These are phyloP conservation scores for Moricandia arvensis DNA, from an alignment of 345 rosid genomes.

Conservation along the genomic window DNA sequence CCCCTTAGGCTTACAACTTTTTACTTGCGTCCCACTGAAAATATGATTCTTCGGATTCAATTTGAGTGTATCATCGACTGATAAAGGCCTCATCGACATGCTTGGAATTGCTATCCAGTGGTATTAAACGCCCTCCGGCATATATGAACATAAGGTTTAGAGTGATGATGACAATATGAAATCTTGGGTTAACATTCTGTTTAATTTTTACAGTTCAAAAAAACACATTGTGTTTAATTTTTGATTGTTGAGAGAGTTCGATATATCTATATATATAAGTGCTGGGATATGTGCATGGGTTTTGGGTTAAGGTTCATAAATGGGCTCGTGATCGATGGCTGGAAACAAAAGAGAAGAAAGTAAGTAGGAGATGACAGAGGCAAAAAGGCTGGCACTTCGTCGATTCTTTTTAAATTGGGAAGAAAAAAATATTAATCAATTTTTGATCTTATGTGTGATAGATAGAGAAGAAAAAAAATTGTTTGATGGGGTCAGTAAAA, in stretches of 20 bases:
- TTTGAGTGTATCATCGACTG: conserved; percentile 41
- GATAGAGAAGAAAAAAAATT: background rate
- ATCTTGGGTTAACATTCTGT: conserved; percentile 16
- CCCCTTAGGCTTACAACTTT: conserved; percentile 85
- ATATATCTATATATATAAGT: conserved; percentile 5
- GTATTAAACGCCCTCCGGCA: conserved; percentile 44
- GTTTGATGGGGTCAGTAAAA: conserved; percentile 17
- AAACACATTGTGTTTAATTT: too few relatives aligned
- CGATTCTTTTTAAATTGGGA: background rate
- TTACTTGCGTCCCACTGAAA: conserved; percentile 48
- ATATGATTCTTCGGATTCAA: conserved; percentile 46
- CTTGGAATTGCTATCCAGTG: conserved; percentile 62
- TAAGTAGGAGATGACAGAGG: conserved; percentile 32
- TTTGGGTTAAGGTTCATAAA: conserved; percentile 41
- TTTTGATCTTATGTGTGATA: background rate
- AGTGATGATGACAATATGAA: conserved; percentile 16
- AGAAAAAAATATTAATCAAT: background rate
- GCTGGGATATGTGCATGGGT: conserved; percentile 2
- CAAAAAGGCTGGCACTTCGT: conserved; percentile 36
- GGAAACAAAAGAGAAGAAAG: conserved; percentile 31
- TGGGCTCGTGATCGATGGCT: conserved; percentile 66
- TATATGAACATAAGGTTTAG: conserved; percentile 17
- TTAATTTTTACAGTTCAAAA: too few relatives aligned
- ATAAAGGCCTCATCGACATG: conserved; percentile 49
- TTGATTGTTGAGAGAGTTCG: conserved; percentile 8